Base-by-base conservation (phyloP, 169 alveolate species). In the Plasmodium fragile region DNA sequence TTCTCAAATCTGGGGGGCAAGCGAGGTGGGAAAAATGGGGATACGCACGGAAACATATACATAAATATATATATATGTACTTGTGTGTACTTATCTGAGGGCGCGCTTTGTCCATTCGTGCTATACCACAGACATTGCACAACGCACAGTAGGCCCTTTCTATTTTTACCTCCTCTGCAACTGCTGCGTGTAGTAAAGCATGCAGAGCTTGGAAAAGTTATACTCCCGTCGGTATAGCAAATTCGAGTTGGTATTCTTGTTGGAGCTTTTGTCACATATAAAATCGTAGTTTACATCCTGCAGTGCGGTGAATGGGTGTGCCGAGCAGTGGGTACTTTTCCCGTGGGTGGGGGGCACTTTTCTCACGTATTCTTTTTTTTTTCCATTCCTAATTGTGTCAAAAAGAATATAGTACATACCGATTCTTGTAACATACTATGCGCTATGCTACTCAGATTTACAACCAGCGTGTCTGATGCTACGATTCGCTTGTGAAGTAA, bases 131-230 rank as follows among this genome's bases (percentile, higher is more conserved):
- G 22, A 43, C 16, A 43, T 2, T 0, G 16, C 53, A 10, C 53
- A 43, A 4, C 55, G 25, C 55, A 55, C 10, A 25, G 36, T 4
- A 36, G 34, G 6, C 70, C 65, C 28, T 41, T 82, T 6, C 13
- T 18, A 10, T 69, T 82, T 11, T 45, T 77, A 87, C 93, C 89
- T 87, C 8, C 30, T 78, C 77, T 87, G 93, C 72, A 87, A 78
- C 53, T 87, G 90, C 25, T 87, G 93, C 22, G 93, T 36, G 53
- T 34, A 87, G 49, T 78, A 78, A 65, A 87, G 87, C 93, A 87
- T 87, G 34, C 93, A 87, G 30, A 87, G 72, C 55, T 87, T 87
- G 11, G 93, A 87, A 87, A 87, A 87, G 49, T 52, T 77, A 30
- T 87, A 87, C 52, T 87, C 93, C 55, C 81, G 39, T 53, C 93